Evolutionary conservation across 2,329 filamentous ascomycete species (phyloP).

Genomic region (Metarhizium brunneum): DNA sequence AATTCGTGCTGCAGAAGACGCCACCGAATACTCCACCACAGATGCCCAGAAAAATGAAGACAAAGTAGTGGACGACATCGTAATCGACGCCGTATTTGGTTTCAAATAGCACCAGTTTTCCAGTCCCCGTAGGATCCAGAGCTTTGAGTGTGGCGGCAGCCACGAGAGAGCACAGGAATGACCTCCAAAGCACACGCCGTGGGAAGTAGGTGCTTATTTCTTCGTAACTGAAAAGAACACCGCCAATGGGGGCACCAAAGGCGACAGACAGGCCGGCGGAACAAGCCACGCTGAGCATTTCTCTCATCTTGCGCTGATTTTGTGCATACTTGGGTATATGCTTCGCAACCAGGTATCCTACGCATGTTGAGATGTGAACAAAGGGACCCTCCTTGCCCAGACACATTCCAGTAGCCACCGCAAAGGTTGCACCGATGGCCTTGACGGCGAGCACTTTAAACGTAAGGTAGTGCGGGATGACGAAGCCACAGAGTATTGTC

Average conservation of each 20-base stretch:
- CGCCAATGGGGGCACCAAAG: conserved; percentile 53
- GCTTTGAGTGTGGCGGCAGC: conserved; percentile 46
- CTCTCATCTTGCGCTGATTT: conserved; percentile 48
- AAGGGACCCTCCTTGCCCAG: conserved; percentile 54
- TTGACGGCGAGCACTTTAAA: conserved; percentile 47
- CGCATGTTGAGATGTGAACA: conserved; percentile 51
- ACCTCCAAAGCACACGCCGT: conserved; percentile 43
- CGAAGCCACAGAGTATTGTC: conserved; percentile 50
- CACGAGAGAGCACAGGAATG: conserved; percentile 47
- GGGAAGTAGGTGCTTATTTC: conserved; percentile 54
- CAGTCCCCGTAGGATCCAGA: conserved; percentile 50
- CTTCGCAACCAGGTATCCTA: conserved; percentile 41
- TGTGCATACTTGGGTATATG: conserved; percentile 47
- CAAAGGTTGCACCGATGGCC: conserved; percentile 47
- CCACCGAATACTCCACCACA: conserved; percentile 51
- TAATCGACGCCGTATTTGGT: conserved; percentile 50
- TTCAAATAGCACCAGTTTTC: conserved; percentile 51
- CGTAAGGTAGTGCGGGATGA: conserved; percentile 47
- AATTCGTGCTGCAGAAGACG: conserved; percentile 49
- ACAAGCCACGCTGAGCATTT: conserved; percentile 48
- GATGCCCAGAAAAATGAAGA: conserved; percentile 47
- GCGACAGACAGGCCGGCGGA: conserved; percentile 49
- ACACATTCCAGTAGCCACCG: conserved; percentile 50
- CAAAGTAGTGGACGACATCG: conserved; percentile 41
- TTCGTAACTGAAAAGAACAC: conserved; percentile 51